Evolutionary conservation across 805 yeast species (phyloP), one percentile per base, ranked within the genome.

Genomic region (Cephaloascus fragrans): DNA sequence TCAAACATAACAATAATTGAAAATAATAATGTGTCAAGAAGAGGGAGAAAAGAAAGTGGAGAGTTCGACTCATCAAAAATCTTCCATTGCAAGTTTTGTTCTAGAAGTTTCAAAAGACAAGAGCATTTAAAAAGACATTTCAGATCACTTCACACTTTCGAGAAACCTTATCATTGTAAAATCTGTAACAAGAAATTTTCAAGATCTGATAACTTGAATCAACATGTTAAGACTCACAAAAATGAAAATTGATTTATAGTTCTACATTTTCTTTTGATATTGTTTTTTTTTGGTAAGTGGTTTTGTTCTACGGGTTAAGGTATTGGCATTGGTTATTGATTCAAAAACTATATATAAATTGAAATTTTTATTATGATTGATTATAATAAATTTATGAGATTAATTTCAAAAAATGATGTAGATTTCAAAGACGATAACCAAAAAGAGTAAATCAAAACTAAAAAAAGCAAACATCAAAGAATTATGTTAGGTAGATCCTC

Each of bases 41-140:
- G 86, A 37, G 86, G 86, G 4, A 67, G 86, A 32, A 79, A 78
- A 53, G 84, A 82, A 18, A 72, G 79, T 33, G 59, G 71, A 44
- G 74, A 71, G 37, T 77, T 74, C 16, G 84, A 77, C 49, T 67
- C 63, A 45, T 37, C 70, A 9, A 80, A 80, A 56, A 75, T 75
- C 33, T 81, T 71, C 51, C 72, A 73, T 23, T 82, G 89, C 54
- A 73, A 72, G 26, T 71, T 67, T 49, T 82, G 90, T 54, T 67
- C 72, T 36, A 68, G 89, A 47, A 52, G 72, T 31, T 83, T 83
- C 59, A 77, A 80, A 52, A 68, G 93, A 47, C 86, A 81, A 53
- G 93, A 83, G 50, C 93, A 83, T 55, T 59, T 83, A 47, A 80
- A 80, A 53, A 68, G 93, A 43, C 93, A 83, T 50, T 74, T 78